Conservation (phyloP, 495 filamentous ascomycete species). For the Daldinia grandis region DNA sequence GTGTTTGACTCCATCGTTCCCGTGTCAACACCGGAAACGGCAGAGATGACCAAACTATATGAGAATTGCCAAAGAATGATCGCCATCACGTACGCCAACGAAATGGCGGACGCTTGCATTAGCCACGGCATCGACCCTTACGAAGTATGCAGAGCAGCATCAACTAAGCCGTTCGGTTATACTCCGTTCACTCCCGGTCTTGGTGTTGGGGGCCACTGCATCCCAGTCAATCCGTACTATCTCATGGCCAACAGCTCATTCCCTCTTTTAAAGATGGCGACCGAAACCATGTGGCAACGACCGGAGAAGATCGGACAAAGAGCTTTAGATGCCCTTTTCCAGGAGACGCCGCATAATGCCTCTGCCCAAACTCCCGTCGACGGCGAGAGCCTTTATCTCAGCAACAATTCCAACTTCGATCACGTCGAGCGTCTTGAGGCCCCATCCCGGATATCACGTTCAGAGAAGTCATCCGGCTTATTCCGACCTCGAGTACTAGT, state of each 20-base stretch:
- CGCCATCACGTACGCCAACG: conserved; percentile 52
- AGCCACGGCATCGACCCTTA: conserved; percentile 49
- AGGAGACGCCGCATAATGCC: background rate
- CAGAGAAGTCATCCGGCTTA: background rate
- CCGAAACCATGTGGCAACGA: conserved; percentile 45
- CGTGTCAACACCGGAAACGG: conserved; percentile 51
- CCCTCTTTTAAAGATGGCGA: conserved; percentile 47
- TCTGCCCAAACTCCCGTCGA: background rate
- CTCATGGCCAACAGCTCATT: conserved; percentile 47
- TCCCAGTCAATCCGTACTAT: conserved; percentile 53
- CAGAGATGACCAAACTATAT: conserved; percentile 55
- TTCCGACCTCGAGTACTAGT: conserved; percentile 44
- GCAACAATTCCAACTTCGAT: background rate
- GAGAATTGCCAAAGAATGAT: conserved; percentile 56
- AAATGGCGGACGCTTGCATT: conserved; percentile 53
- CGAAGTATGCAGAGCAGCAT: conserved; percentile 49
- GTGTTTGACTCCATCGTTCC: conserved; percentile 48
- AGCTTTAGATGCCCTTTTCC: conserved; percentile 27
- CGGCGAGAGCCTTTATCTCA: too few relatives aligned
- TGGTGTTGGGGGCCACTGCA: conserved; percentile 54
- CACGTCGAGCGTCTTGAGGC: background rate
- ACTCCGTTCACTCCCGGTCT: conserved; percentile 46
- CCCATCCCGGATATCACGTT: background rate
- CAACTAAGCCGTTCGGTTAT: conserved; percentile 54
- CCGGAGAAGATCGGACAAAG: conserved; percentile 42